A percentile compares a stretch with the other conserved stretches of the same genome.
These are phyloP conservation scores for Carex pumila DNA, from an alignment of 176 grass and related monocot genomes.

Conservation along the genomic window DNA sequence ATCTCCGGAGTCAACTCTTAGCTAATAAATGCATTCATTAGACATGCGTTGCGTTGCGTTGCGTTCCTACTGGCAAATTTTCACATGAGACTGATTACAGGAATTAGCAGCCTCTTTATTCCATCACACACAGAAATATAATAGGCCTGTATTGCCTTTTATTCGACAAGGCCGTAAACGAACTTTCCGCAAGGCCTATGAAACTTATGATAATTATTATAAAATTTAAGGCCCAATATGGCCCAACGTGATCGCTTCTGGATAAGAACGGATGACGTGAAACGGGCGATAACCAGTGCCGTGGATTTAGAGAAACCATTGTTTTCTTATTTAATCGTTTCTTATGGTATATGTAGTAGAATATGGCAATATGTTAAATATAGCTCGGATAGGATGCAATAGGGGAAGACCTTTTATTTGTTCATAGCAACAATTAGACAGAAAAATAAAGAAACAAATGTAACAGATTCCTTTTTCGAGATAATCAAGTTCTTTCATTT, in stretches of 20 bases:
- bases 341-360: no score
- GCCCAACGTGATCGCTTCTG: background rate
- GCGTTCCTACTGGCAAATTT: background rate
- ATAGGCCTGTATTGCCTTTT: no score
- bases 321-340: no score
- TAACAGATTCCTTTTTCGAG: background rate
- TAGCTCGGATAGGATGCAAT: no score
- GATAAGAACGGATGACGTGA: background rate
- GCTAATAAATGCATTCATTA: background rate
- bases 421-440: no score
- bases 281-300: background rate
- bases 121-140: no score
- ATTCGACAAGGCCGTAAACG: no score
- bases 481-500: background rate
- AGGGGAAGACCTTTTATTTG: no score
- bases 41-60: background rate
- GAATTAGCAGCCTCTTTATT: no score
- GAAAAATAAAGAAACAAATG: background rate
- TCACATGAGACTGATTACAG: background rate
- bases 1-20: constrained; percentile 7
- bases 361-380: no score
- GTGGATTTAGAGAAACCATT: background rate
- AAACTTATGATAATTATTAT: background rate
- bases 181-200: background rate
- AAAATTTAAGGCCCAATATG: background rate